Base-by-base conservation (phyloP, 345 rosid species). In the Pistacia atlantica region DNA sequence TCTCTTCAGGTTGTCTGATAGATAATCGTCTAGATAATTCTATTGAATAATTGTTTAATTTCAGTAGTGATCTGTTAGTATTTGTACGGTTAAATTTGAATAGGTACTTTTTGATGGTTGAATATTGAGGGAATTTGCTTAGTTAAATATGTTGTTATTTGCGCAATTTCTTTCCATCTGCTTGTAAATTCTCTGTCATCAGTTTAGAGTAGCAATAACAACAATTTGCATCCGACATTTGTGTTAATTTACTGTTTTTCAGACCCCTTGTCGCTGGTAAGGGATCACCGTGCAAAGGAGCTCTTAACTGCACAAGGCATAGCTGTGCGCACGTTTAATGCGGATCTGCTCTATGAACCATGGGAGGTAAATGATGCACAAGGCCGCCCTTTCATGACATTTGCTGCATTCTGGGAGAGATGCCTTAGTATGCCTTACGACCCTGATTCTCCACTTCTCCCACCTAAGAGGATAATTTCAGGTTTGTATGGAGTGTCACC, bases 371-470 rank as follows among this genome's bases (percentile, higher is more conserved):
- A 86, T 74, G 97, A 93, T 86, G 92, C 72, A 8, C 87, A 86
- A 80, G 99, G 95, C 55, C 86, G 82, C 16, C 89, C 99, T 31
- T 95, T 93, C 78, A 78, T 88, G 4, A 92, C 92, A 77, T 95
- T 95, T 83, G 78, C 84, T 76, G 90, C 86, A 67, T 95, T 95
- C 80, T 95, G 98, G 99, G 98, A 89, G 56, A 90, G 83, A 88
- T 95, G 99, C 77, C 98, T 95, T 76, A 92, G 90, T 87, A 95
- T 93, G 99, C 90, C 99, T 71, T 92, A 81, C 83, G 99, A 95
- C 82, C 99, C 99, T 20, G 99, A 95, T 75, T 80, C 99, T 79
- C 99, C 99, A 64, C 93, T 95, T 79, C 98, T 95, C 56, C 99
- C 99, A 33, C 98, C 99, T 25, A 95, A 88, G 91, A 93, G 93